Evolutionary conservation across 164 flowering plant genomes (phyloP).

Genomic region (Chimonanthus salicifolius): DNA sequence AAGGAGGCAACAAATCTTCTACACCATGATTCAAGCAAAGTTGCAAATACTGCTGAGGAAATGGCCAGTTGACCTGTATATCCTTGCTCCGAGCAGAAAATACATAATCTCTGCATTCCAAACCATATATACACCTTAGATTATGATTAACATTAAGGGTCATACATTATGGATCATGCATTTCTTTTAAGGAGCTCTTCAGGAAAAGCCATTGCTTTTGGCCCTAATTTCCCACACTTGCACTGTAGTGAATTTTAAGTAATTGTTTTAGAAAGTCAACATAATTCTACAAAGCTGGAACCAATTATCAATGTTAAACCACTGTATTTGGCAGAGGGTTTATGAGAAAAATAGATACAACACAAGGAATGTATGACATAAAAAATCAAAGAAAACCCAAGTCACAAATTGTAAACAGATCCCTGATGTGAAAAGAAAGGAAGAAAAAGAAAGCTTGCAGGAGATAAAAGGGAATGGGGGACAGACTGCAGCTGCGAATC

Average conservation of each 20-base stretch:
- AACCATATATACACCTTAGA: not conserved
- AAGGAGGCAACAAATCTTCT: conserved; percentile 74
- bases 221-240: not conserved
- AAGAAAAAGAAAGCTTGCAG: not conserved
- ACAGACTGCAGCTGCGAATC: not conserved
- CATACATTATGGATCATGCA: not conserved
- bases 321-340: not conserved
- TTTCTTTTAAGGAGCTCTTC: not conserved
- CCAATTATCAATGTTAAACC: too few species aligned
- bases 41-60: conserved; percentile 55
- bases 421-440: not conserved
- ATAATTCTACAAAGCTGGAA: too few species aligned
- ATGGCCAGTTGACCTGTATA: conserved; percentile 78
- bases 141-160: not conserved
- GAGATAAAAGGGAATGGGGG: not conserved
- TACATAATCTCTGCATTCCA: conserved; percentile 75
- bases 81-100: conserved; percentile 48
- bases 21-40: conserved; percentile 79
- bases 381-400: not conserved
- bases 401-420: not conserved
- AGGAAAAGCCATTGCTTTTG: not conserved
- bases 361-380: not conserved
- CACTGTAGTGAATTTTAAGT: too few species aligned
- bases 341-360: not conserved
- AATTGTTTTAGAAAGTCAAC: not conserved